Conservation (phyloP, 306 rosid genomes). For the Mucuna pruriens region DNA sequence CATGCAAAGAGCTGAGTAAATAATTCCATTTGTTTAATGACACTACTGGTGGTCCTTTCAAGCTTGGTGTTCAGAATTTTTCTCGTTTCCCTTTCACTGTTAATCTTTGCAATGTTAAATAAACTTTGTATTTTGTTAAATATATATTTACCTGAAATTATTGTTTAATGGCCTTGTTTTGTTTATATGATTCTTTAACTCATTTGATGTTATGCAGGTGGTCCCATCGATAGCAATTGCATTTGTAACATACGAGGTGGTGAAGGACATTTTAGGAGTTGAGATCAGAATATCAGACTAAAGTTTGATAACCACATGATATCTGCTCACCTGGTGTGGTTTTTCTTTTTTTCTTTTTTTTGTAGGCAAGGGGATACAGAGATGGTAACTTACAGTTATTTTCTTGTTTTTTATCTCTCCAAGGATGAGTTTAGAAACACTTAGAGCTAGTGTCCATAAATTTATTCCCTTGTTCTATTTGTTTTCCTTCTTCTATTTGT, state of each 20-base stretch:
- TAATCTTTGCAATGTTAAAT: neutral
- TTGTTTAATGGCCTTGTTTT: neutral
- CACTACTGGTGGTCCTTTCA: neutral
- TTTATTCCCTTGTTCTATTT: constrained; percentile 59
- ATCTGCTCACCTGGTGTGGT: constrained; percentile 46
- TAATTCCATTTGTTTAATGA: constrained; percentile 12
- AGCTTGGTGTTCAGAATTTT: neutral
- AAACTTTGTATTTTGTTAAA: neutral
- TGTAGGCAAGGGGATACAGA: constrained; percentile 72
- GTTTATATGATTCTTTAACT: constrained; percentile 26
- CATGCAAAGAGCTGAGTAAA: neutral
- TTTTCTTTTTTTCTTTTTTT: constrained; percentile 53
- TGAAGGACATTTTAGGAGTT: constrained; percentile 96
- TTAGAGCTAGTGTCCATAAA: constrained; percentile 65
- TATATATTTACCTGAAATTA: constrained; percentile 2
- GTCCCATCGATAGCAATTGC: constrained; percentile 98
- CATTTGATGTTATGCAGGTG: constrained; percentile 64
- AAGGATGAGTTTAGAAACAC: constrained; percentile 56
- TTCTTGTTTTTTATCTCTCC: constrained; percentile 46
- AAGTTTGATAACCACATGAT: constrained; percentile 36
- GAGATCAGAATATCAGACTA: constrained; percentile 95
- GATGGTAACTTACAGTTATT: constrained; percentile 59
- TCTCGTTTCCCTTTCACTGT: neutral
- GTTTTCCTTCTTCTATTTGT: constrained; percentile 52
- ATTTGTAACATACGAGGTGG: constrained; percentile 89